Evolutionary conservation across 2,329 filamentous ascomycete genomes (phyloP), one percentile per base, ranked within the genome.

Genomic region (Monosporascus sp.): DNA sequence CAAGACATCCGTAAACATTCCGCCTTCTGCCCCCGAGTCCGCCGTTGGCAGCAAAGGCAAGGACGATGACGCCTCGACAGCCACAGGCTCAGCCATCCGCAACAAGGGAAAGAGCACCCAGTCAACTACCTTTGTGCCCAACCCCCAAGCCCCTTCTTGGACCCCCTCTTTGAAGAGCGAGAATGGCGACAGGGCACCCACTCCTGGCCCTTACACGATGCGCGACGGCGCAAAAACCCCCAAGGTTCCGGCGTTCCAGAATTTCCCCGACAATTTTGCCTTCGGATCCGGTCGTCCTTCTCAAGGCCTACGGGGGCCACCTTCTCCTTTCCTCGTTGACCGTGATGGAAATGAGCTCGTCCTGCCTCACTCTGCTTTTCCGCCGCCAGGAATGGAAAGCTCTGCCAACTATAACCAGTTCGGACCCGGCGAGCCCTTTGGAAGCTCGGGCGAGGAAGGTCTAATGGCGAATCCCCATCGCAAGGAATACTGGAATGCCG

Each of bases 131-230:
- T 63, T 62, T 49, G 37, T 52, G 11, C 62, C 63, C 5, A 63
- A 65, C 40, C 63, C 63, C 7, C 20, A 60, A 26, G 63, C 63
- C 6, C 59, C 59, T 7, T 50, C 50, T 24, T 65, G 62, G 62
- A 49, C 56, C 35, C 61, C 60, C 9, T 7, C 26, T 41, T 11
- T n/a, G 38, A 41, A 41, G 38, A 41, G 19, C 19, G 38, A 41
- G 7, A 41, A 41, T 3, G 38, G 17, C 6, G 26, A 22, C 11
- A 22, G 11, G 24, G 7, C 24, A n/a, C 6, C 20, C 14, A 27
- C n/a, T 17, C 22, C 20, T 19, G 24, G 9, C 2, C 22, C 22
- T 14, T 7, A 22, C 17, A 16, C 3, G 20, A 26, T 11, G 5
- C 11, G 14, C 43, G n/a, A 17, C n/a, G 14, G 43, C 6, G 14